Base-by-base conservation (phyloP, 148 eudicot species). In the Rhododendron molle region DNA sequence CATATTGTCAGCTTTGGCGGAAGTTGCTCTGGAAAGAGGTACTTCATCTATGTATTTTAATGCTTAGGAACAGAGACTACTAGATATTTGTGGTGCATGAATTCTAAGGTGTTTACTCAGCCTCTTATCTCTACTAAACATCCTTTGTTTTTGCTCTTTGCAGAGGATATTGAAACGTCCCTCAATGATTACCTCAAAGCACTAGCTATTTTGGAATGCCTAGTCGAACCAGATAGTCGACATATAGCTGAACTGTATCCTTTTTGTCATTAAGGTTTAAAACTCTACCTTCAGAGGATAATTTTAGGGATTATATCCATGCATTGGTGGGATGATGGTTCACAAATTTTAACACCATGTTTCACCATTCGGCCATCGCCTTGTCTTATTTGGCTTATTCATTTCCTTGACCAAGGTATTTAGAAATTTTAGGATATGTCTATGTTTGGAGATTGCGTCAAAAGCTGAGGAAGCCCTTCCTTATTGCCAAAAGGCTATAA, bases 11-110 rank as follows among this genome's bases (percentile, higher is more conserved):
- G 93, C 99, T 72, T 88, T 97, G 87, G 99, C 95, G n/a, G 98
- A 97, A 89, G 98, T 94, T 83, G 92, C 98, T 78, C 85, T 97
- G 56, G 99, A 95, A 93, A 94, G 99, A 94, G 99, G 99, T 95
- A 50, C 82, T 47, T 20, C 32, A 62, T 23, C 15, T 85, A 26
- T 81, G 23, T 26, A 81, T 76, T 28, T 50, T 86, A 32, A 28
- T 81, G 82, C 54, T 40, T n/a, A 46, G 40, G 65, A 67, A 7
- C 20, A 71, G 56, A 54, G 60, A 60, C 67, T 36, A 7, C 14
- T 38, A 32, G 40, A 34, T 76, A 30, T 11, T 46, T 52, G 26
- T 71, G 30, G 50, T 86, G 73, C 32, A 83, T 88, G 44, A 79
- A 79, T n/a, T 76, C 20, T 34, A 71, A 3, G 52, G 43, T 28